Percentiles rank a stretch among this genome's conserved stretches.
phyloP scores from a whole-genome alignment of 2,329 filamentous ascomycete species.

The Pseudophaeomoniella oleicola region DNA sequence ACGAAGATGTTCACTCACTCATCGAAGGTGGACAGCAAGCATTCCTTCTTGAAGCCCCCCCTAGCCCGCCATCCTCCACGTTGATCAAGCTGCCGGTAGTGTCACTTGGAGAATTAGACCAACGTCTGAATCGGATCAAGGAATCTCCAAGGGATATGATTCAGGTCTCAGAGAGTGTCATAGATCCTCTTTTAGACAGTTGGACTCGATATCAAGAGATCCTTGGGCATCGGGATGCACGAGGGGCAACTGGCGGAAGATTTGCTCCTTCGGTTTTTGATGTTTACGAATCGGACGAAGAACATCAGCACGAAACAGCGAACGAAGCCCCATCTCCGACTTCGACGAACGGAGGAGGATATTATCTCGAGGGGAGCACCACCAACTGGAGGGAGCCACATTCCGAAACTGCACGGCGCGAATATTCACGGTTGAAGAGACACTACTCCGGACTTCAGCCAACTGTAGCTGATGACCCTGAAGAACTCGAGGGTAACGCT shows the following conservation, averaged over 20 bases:
- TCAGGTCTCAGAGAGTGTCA: slow-evolving; percentile 18
- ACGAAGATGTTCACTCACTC: slow-evolving; percentile 1
- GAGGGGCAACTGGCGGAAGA: slow-evolving; percentile 4
- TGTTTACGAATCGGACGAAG: slow-evolving; percentile 10
- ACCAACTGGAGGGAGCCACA: slow-evolving; percentile 21
- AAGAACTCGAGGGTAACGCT: slow-evolving; percentile 9
- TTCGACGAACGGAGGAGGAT: slow-evolving; percentile 13
- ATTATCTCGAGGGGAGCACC: slow-evolving; percentile 21
- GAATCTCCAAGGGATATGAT: slow-evolving; percentile 24
- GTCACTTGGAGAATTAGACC: slow-evolving; percentile 19
- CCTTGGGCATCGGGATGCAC: slow-evolving; percentile 8
- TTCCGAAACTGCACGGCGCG: slow-evolving; percentile 20
- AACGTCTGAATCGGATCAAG: slow-evolving; percentile 18
- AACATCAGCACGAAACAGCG: no score
- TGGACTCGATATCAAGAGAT: slow-evolving; percentile 14
- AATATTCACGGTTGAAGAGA: slow-evolving; percentile 16
- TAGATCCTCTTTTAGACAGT: slow-evolving; percentile 17
- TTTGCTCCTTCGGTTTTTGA: slow-evolving; percentile 11
- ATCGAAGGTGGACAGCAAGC: slow-evolving; percentile 1
- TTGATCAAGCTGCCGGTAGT: slow-evolving; percentile 15
- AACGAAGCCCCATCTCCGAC: slow-evolving; percentile 2
- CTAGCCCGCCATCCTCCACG: slow-evolving; percentile 8
- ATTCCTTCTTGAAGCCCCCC: slow-evolving; percentile 3
- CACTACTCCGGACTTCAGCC: slow-evolving; percentile 19
- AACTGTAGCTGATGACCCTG: slow-evolving; percentile 19